Evolutionary conservation across 2,329 filamentous ascomycete species (phyloP).

Genomic region (Sclerotinia glacialis): DNA sequence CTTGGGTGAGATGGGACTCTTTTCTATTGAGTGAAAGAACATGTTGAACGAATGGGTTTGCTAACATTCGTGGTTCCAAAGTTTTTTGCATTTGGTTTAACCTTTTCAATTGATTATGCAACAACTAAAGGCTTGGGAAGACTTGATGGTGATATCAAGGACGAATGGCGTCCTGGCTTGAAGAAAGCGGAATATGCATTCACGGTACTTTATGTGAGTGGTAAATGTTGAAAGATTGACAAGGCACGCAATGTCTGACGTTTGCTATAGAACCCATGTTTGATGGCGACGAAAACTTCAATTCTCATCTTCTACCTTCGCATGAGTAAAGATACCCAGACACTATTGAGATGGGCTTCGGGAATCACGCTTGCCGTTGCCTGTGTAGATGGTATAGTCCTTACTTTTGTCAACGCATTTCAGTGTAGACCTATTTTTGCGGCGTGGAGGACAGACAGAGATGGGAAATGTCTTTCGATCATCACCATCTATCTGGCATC

Average conservation of each 20-base stretch:
- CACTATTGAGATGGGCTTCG: slow-evolving; percentile 76
- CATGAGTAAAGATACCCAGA: slow-evolving; percentile 73
- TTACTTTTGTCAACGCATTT: slow-evolving; percentile 84
- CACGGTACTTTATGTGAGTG: slow-evolving; percentile 58
- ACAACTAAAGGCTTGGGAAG: slow-evolving; percentile 64
- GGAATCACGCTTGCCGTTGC: slow-evolving; percentile 75
- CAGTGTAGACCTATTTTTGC: slow-evolving; percentile 76
- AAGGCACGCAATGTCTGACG: background rate
- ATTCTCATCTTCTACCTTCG: slow-evolving; percentile 87
- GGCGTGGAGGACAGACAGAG: slow-evolving; percentile 51
- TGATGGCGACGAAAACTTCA: slow-evolving; percentile 92
- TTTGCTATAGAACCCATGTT: slow-evolving; percentile 66
- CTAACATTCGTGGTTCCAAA: background rate
- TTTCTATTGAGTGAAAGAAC: background rate
- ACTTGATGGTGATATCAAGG: slow-evolving; percentile 59
- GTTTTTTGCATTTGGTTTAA: slow-evolving; percentile 62
- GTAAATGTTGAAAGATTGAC: background rate
- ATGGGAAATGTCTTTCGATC: slow-evolving; percentile 48
- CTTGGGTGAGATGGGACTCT: slow-evolving; percentile 57
- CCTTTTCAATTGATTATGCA: slow-evolving; percentile 63
- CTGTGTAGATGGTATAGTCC: slow-evolving; percentile 71
- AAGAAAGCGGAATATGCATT: slow-evolving; percentile 62
- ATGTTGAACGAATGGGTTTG: background rate
- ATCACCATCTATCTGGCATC: slow-evolving; percentile 69
- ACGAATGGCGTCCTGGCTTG: slow-evolving; percentile 49